Evolutionary conservation across 148 eudicot species (phyloP), one percentile per base, ranked within the genome.

Genomic region (Chenopodium formosanum): DNA sequence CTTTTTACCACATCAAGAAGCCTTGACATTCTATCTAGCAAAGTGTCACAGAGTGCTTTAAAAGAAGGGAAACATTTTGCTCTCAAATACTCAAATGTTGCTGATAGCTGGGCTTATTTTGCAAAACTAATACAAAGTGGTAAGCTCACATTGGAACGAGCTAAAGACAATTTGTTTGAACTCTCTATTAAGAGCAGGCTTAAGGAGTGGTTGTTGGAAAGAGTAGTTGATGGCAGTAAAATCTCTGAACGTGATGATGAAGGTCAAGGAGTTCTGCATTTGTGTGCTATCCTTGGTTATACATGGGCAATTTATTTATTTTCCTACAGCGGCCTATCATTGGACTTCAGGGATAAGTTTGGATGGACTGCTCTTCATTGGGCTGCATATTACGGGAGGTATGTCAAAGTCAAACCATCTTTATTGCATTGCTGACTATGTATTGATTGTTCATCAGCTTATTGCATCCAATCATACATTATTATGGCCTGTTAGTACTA

Each of bases 361-460:
- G 98, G 99, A 79, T 96, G 99, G 99, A 94, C 99, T 12, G 98
- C 98, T 82, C 91, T 96, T 86, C 99, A 96, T 83, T 96, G 99
- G 99, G 97, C 98, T 89, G 98, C 99, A 79, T 89, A 88, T 78
- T 90, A 64, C 81, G 99, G 99, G 84, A 94, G 99, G 99, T 96
- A 91, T 60, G 48, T 31, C 50, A 29, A 73, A 37, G 48, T 31
- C 50, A 29, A 73, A 37, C 60, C n/a, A 16, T 25, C 22, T 79
- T 50, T 50, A 14, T 60, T 64, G 9, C 13, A 20, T 40, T 76
- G 83, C 31, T 46, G 6, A 25, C 11, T 31, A 32, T 12, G 34
- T 72, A 22, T 32, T 67, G 32, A 44, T 27, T 70, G 27, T 80
- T 60, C 19, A 50, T 27, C 14, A 70, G 29, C 67, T 50, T 37